Conservation (phyloP, 768 basidiomycete genomes). For the Termitomyces titanicus region DNA sequence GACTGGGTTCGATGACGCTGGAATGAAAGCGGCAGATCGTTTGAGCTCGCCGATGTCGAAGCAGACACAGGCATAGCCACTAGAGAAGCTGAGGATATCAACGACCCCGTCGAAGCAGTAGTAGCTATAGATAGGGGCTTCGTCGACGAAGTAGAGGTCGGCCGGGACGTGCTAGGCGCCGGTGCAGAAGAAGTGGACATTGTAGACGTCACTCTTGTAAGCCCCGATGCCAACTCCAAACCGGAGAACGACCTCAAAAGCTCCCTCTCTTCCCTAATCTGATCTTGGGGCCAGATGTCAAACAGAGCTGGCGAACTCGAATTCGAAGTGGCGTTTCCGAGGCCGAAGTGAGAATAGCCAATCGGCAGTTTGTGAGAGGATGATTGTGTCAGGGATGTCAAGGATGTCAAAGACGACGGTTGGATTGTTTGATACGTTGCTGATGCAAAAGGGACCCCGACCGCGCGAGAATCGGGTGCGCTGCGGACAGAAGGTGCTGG, state of each 20-base stretch:
- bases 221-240: background rate
- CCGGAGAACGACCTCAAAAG: background rate
- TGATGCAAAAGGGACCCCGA: background rate
- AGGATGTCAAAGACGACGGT: background rate
- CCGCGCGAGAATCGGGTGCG: background rate
- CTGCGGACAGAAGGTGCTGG: background rate
- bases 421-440: background rate
- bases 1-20: background rate
- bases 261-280: background rate
- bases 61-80: slow-evolving; percentile 7
- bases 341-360: background rate
- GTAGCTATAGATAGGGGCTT: background rate
- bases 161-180: slow-evolving; percentile 7
- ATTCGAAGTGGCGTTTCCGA: background rate
- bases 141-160: slow-evolving; percentile 16
- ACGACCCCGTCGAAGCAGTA: slow-evolving; percentile 7
- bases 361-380: background rate
- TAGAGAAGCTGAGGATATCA: background rate
- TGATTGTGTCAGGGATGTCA: background rate
- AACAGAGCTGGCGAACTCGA: slow-evolving; percentile 1
- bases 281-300: background rate
- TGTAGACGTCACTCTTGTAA: background rate
- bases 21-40: background rate
- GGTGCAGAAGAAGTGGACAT: background rate
- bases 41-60: slow-evolving; percentile 4